Evolutionary conservation across 495 filamentous ascomycete species (phyloP), one percentile per base, ranked within the genome.

Genomic region (Penicillium bialowiezense): DNA sequence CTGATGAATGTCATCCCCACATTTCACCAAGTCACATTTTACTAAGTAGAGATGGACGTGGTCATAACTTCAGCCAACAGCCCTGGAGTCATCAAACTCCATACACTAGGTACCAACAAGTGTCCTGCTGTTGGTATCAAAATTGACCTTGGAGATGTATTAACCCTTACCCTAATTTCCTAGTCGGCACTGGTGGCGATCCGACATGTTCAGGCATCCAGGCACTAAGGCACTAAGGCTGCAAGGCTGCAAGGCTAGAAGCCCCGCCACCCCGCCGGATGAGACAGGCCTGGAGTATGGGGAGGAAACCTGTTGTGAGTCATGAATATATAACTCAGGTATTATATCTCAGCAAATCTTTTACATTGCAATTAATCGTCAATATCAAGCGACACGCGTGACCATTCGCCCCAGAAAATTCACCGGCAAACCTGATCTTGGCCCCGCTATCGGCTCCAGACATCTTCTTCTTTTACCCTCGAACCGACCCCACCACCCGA

Each of bases 211-310:
- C 23, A 26, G 23, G 23, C 23, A 26, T 26, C 32, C n/a, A 46
- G 50, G 45, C 50, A 23, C 2, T 10, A 7, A 43, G 43, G 48
- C 54, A 38, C 0, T 2, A 34, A 50, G 49, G 42, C 48, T 35
- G 1, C 7, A 36, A 55, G 40, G 46, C 51, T 5, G 1, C 45
- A 48, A 24, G 24, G 40, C 46, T 38, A 18, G 12, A 34, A 28
- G 34, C 48, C 48, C 48, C 48, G 50, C 28, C 51, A 41, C 37
- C 44, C 50, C 54, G 50, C 54, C 44, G 23, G 23, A 26, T 26
- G 23, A n/a, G n/a, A n/a, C n/a, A n/a, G n/a, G n/a, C n/a, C n/a
- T n/a, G n/a, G n/a, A 17, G 20, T 19, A 20, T 31, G 26, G 34
- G 41, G 41, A 23, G 44, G 29, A 31, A 35, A 33, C 43, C 52